Evolutionary conservation across 495 filamentous ascomycete species (phyloP), one percentile per base, ranked within the genome.

Genomic region (Aspergillus egyptiacus): DNA sequence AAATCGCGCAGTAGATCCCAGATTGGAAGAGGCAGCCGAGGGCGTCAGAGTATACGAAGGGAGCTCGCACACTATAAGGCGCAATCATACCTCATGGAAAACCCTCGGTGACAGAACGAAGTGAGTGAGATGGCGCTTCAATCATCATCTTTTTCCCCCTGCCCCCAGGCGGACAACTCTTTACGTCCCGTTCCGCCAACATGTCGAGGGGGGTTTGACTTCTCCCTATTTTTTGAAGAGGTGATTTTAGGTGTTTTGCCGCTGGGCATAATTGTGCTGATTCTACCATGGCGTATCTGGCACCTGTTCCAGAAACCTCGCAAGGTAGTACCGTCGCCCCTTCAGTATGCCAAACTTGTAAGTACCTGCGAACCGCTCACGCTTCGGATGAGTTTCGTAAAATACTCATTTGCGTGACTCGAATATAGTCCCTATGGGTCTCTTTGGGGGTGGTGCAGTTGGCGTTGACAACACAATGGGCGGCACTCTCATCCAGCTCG

Each of bases 151-250:
- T 19, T 40, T 28, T 39, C n/a, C 41, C 25, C 58, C 46, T 72
- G 69, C 59, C 60, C 50, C 28, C 57, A 60, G 48, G 48, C 68
- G 36, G 73, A 76, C 54, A 66, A 74, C 46, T 57, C 69, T 6
- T 61, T 80, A 19, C 67, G 65, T 40, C 65, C 70, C 32, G 67
- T 62, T 50, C 71, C 67, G 6, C 55, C 58, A 15, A 50, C 54
- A 20, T 81, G 73, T 61, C 65, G 72, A 56, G 68, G 68, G 45
- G 65, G 64, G 39, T 77, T 85, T 57, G 81, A 86, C 44, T 85
- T 84, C 55, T 81, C 79, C 20, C 63, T 81, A 20, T 57, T 76
- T 23, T 83, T 83, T 48, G 77, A 85, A 57, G 72, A 81, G 48
- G 63, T 67, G 2, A 71, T 84, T 37, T 65, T 81, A 14, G 65